Evolutionary conservation across 306 rosid genomes (phyloP).

Genomic region (Rosa rugosa): DNA sequence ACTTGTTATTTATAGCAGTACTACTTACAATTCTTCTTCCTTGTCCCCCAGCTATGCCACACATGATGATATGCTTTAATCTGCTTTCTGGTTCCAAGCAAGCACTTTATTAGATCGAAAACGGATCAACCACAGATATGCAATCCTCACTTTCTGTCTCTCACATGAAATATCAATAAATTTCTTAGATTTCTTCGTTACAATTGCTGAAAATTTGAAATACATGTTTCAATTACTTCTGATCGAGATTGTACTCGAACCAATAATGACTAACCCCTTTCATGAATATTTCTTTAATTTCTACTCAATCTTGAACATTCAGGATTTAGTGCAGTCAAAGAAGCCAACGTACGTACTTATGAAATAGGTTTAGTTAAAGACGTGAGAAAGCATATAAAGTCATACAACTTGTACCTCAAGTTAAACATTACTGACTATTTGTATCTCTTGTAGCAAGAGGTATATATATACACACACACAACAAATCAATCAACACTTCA

Average conservation of each 20-base stretch:
- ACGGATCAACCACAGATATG: conserved; percentile 8
- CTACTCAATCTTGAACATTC: not conserved
- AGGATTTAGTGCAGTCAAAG: not conserved
- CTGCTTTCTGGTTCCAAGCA: conserved; percentile 15
- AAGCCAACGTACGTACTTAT: not conserved
- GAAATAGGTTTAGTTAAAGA: not conserved
- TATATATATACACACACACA: not conserved
- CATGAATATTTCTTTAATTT: not conserved
- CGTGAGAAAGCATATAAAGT: not conserved
- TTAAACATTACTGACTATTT: not conserved
- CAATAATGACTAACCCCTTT: not conserved
- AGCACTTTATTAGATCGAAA: not conserved
- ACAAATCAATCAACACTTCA: not conserved
- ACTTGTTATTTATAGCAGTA: not conserved
- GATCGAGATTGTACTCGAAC: not conserved
- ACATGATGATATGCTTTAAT: not conserved
- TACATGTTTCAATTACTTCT: not conserved
- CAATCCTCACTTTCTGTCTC: conserved; percentile 6
- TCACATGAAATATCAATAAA: not conserved
- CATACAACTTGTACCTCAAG: conserved; percentile 2
- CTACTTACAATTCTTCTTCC: not conserved
- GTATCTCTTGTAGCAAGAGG: not conserved
- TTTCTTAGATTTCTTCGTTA: not conserved
- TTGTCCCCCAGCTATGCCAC: not conserved
- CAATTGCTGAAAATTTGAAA: not conserved